These are phyloP conservation scores for Colletotrichum liaoningense DNA, from an alignment of 2,329 filamentous ascomycete species.

Conservation along the genomic window DNA sequence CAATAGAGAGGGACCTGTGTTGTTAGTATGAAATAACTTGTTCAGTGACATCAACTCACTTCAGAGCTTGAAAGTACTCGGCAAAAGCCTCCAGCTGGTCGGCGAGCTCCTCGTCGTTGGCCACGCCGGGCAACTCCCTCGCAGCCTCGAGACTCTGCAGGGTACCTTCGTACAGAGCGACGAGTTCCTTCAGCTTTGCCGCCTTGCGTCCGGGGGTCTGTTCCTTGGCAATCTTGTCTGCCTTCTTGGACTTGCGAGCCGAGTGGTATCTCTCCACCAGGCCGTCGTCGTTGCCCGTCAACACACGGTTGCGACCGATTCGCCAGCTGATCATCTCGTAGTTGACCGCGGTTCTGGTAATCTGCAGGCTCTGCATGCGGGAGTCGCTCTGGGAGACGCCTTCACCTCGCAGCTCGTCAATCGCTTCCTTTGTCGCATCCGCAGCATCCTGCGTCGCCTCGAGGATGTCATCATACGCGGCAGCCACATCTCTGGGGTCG, in stretches of 20 bases:
- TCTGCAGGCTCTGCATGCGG: constrained; percentile 91
- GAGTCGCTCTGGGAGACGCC: constrained; percentile 85
- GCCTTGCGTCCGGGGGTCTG: constrained; percentile 81
- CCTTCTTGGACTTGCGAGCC: constrained; percentile 64
- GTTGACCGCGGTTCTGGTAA: constrained; percentile 92
- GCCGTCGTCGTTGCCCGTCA: constrained; percentile 87
- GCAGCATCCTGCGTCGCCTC: constrained; percentile 93
- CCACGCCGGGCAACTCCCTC: constrained; percentile 89
- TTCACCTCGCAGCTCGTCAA: constrained; percentile 88
- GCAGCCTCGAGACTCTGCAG: constrained; percentile 92
- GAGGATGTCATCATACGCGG: constrained; percentile 90
- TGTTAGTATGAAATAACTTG: constrained; percentile 33
- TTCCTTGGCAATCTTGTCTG: constrained; percentile 56
- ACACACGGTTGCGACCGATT: constrained; percentile 89
- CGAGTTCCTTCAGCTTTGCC: constrained; percentile 84
- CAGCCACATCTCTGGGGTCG: constrained; percentile 76
- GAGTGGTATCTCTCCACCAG: constrained; percentile 64
- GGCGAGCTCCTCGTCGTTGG: constrained; percentile 82
- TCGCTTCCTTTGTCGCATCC: constrained; percentile 91
- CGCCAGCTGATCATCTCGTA: constrained; percentile 96
- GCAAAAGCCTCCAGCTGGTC: constrained; percentile 82
- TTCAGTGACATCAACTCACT: constrained; percentile 62
- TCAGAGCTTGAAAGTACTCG: constrained; percentile 88
- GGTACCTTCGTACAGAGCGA: constrained; percentile 90
- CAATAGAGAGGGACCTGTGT: constrained; percentile 82